Evolutionary conservation across 202 grass and related monocot genomes (phyloP), one percentile per base, ranked within the genome.

Genomic region (Panicum hallii): DNA sequence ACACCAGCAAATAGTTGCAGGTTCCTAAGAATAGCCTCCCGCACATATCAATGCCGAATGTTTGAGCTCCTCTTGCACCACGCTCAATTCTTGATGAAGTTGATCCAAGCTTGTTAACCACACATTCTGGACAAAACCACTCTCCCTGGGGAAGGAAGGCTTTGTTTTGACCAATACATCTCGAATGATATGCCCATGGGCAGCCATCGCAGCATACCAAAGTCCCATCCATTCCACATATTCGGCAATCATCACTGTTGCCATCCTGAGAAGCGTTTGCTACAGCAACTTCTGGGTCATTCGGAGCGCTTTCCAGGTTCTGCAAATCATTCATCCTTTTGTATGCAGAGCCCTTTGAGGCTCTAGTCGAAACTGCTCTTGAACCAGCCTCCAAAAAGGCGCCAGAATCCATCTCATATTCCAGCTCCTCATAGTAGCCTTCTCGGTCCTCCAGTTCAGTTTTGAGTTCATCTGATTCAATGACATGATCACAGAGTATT

Each of bases 1-100:
- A 99, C 96, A 99, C 96, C 28, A 99, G 86, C 82, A 99, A 94
- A 85, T 99, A 99, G 86, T 99, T 81, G 85, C 96, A 99, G 28
- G 88, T 80, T 70, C 91, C 96, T 46, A 96, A 77, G 83, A 96
- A 99, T 68, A 92, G 70, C 46, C 93, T 87, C 63, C 93, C 93
- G 4, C 23, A 80, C 41, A 63, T 67, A 89, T 99, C 96, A 80
- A 92, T 34, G 46, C 93, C 96, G 78, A 99, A 94, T 13, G 76
- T 79, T 63, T 93, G 82, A 60, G 93, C 91, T 82, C 96, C 96
- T 88, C 91, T 94, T 69, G 90, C 91, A 57, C 96, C 93, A 79
- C 88, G 92, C 79, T 95, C 88, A 56, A 91, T 90, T 83, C 90
- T 93, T 75, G 88, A 90, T 78, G 91, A 95, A 68, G 81, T 84